Evolutionary conservation across 2,329 filamentous ascomycete genomes (phyloP).

Genomic region (Ambrosiella cleistominuta): DNA sequence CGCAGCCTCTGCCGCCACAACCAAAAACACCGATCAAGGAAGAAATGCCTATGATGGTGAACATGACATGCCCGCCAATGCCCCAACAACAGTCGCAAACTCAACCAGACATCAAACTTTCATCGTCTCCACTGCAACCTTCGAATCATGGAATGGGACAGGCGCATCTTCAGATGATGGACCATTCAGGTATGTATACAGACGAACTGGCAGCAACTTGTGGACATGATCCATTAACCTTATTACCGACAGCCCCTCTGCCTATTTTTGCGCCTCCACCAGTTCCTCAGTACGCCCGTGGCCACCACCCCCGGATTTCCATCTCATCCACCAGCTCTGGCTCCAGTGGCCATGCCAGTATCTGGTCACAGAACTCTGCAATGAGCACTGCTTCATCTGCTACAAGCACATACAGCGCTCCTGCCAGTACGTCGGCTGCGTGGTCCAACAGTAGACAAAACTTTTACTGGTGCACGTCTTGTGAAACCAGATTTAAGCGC

Average conservation of each 20-base stretch:
- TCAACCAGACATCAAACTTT: constrained; percentile 17
- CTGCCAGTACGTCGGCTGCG: constrained; percentile 5
- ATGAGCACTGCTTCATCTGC: constrained; percentile 16
- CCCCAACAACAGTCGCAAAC: constrained; percentile 12
- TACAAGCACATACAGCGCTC: constrained; percentile 2
- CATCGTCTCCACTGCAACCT: constrained; percentile 20
- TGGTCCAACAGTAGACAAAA: constrained; percentile 21
- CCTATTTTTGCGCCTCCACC: constrained; percentile 21
- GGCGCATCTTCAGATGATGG: constrained; percentile 3
- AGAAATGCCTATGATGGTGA: constrained; percentile 14
- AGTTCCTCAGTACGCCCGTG: constrained; percentile 21
- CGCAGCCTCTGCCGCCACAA: constrained; percentile 10
- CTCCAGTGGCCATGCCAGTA: constrained; percentile 31
- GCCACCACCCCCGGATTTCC: constrained; percentile 26
- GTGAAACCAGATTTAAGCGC: constrained; percentile 47
- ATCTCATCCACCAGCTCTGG: constrained; percentile 32
- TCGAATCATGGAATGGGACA: background rate
- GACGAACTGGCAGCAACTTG: too few relatives aligned
- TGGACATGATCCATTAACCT: constrained; percentile 13
- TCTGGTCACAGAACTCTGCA: constrained; percentile 24
- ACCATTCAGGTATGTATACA: constrained; percentile 1
- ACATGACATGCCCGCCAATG: constrained; percentile 8
- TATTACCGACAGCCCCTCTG: constrained; percentile 12
- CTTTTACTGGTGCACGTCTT: constrained; percentile 39
- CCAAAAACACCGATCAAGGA: constrained; percentile 10